phyloP scores from a whole-genome alignment of 1,139 yeast species.

The Pichia sp. region DNA sequence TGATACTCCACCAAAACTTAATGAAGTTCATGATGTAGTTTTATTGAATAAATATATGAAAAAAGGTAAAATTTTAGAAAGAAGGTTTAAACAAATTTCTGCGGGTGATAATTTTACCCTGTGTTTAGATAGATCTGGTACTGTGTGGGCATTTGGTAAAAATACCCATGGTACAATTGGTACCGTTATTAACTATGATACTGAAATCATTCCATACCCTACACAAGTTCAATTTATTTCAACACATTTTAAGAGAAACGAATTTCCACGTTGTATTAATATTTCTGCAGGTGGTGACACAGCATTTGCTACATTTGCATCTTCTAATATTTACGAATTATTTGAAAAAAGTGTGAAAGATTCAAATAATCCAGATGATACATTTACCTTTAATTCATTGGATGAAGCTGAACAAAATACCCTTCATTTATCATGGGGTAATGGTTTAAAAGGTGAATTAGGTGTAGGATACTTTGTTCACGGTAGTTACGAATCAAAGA shows the following conservation, averaged over 20 bases:
- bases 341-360: constrained; percentile 28
- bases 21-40: constrained; percentile 33
- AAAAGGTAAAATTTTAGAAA: constrained; percentile 32
- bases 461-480: constrained; percentile 72
- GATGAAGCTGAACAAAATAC: constrained; percentile 26
- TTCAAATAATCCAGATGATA: constrained; percentile 7
- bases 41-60: constrained; percentile 33
- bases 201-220: constrained; percentile 69
- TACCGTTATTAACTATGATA: constrained; percentile 55
- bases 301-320: constrained; percentile 46
- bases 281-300: constrained; percentile 68
- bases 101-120: constrained; percentile 71
- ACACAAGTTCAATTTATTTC: constrained; percentile 40
- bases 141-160: constrained; percentile 78
- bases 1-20: constrained; percentile 41
- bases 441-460: constrained; percentile 81
- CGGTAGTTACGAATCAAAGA: constrained; percentile 62
- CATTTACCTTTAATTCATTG: constrained; percentile 24
- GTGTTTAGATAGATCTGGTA: constrained; percentile 56
- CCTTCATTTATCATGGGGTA: constrained; percentile 62
- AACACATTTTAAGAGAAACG: constrained; percentile 34
- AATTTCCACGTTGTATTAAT: constrained; percentile 39
- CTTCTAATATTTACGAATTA: constrained; percentile 30
- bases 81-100: constrained; percentile 55
- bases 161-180: constrained; percentile 82